Evolutionary conservation across 2,329 filamentous ascomycete species (phyloP), one percentile per base, ranked within the genome.

Genomic region (Ophioceras dolichostomum): DNA sequence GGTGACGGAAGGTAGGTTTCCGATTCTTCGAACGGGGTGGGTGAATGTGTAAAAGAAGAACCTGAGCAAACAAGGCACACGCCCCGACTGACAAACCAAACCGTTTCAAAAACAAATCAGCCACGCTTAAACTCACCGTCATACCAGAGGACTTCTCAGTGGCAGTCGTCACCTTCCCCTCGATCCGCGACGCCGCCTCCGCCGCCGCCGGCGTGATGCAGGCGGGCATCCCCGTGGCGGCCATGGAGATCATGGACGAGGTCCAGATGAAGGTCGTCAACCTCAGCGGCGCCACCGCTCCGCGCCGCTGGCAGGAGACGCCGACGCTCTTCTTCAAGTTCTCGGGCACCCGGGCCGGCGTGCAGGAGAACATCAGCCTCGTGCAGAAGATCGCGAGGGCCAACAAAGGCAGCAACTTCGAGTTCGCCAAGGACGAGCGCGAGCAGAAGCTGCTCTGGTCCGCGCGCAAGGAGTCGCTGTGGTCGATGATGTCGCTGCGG

Each of bases 271-370:
- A 67, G 44, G 81, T 89, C 0, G 78, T 91, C 51, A 91, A 91
- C 58, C 65, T 77, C 37, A 73, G 79, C 10, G 79, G 81, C 1
- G 74, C 75, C 4, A 86, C 81, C 0, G 70, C 73, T 7, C 78
- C 76, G 13, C 62, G 71, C 5, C 71, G 73, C 31, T 89, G 83
- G 83, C 71, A 79, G 47, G 83, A 88, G 56, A 59, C 70, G 38
- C 83, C 83, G 0, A 88, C 83, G 1, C 67, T 89, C 10, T 88
- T 89, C 56, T 86, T 89, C 70, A 88, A 87, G 59, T 85, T 94
- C 53, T 79, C 83, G 1, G 87, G 87, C 14, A 87, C 84, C 1
- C 79, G 76, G 45, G 72, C 73, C 18, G 74, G 80, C n/a, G 84
- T 94, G 4, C 70, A 73, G 42, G 85, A 93, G 49, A 85, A 88